phyloP scores from a whole-genome alignment of 1,284 basidiomycete species.

The Ustilago curta region DNA sequence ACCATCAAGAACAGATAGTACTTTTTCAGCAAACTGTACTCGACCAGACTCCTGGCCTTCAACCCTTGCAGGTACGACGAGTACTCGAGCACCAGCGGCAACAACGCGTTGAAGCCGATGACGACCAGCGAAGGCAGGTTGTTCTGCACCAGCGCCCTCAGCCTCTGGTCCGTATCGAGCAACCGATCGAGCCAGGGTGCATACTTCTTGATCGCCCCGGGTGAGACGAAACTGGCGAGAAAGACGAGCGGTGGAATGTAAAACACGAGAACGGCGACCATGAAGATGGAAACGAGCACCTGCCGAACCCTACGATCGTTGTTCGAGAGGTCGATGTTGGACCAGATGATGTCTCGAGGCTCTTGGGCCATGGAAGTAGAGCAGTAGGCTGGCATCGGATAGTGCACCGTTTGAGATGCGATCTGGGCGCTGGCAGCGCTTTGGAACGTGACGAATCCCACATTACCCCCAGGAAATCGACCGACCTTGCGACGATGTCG shows the following conservation, averaged over 20 bases:
- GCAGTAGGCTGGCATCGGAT: slow-evolving; percentile 61
- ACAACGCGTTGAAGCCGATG: slow-evolving; percentile 85
- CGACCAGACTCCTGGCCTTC: slow-evolving; percentile 88
- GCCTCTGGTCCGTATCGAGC: slow-evolving; percentile 82
- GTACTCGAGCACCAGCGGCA: slow-evolving; percentile 91
- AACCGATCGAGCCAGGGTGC: slow-evolving; percentile 82
- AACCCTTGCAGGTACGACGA: slow-evolving; percentile 86
- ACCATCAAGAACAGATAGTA: slow-evolving; percentile 85
- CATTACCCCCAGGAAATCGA: slow-evolving; percentile 73
- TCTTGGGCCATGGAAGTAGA: slow-evolving; percentile 78
- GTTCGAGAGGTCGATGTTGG: slow-evolving; percentile 79
- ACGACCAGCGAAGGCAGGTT: slow-evolving; percentile 90
- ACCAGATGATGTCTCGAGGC: slow-evolving; percentile 95
- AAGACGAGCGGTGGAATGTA: slow-evolving; percentile 71
- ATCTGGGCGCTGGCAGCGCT: slow-evolving; percentile 93
- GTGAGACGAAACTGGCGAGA: slow-evolving; percentile 86
- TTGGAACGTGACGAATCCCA: slow-evolving; percentile 96
- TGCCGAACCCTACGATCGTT: slow-evolving; percentile 61
- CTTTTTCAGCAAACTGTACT: slow-evolving; percentile 91
- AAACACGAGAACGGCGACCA: slow-evolving; percentile 76
- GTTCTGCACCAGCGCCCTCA: slow-evolving; percentile 90
- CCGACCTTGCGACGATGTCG: slow-evolving; percentile 31
- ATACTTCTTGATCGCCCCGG: slow-evolving; percentile 88
- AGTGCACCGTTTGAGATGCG: slow-evolving; percentile 85
- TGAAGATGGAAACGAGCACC: slow-evolving; percentile 71